Percentiles rank a stretch among this genome's conserved stretches.
These are phyloP conservation scores for Arthrobotrys megalospora DNA, from an alignment of 2,329 filamentous ascomycete genomes.

Conservation along the genomic window DNA sequence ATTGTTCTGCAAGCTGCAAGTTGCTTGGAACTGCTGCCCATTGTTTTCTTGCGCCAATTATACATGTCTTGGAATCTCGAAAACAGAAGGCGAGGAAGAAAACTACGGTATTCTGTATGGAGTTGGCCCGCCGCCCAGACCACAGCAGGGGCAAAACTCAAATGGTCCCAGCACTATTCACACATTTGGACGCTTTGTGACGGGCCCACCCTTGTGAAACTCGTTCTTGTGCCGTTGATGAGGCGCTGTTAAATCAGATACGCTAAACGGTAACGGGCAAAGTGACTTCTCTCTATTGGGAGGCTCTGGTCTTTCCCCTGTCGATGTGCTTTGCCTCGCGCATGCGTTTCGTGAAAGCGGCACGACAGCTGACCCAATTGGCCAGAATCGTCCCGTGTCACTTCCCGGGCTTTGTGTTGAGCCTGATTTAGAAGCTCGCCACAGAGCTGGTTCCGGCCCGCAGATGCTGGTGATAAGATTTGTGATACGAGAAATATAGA, in stretches of 20 bases:
- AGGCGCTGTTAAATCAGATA: neutral
- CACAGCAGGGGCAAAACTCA: neutral
- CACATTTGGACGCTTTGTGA: too few species aligned
- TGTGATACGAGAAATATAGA: slow-evolving; percentile 2
- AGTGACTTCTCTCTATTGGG: neutral
- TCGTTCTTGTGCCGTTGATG: neutral
- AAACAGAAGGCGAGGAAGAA: neutral
- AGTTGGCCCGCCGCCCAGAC: neutral
- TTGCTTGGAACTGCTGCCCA: neutral
- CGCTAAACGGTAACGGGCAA: neutral
- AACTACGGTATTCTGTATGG: neutral
- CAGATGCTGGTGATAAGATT: neutral
- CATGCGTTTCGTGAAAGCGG: neutral
- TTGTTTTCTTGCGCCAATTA: neutral
- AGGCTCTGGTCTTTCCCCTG: neutral
- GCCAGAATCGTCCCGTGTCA: neutral
- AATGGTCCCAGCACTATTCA: neutral
- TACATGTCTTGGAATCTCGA: slow-evolving; percentile 5
- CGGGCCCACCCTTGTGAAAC: neutral
- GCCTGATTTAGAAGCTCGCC: neutral
- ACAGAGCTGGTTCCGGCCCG: neutral
- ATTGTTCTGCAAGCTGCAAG: neutral
- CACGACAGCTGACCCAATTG: neutral
- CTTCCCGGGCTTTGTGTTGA: neutral
- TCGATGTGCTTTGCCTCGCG: neutral